Base-by-base conservation (phyloP, 345 rosid genomes). In the Cardamine chenopodiifolia region DNA sequence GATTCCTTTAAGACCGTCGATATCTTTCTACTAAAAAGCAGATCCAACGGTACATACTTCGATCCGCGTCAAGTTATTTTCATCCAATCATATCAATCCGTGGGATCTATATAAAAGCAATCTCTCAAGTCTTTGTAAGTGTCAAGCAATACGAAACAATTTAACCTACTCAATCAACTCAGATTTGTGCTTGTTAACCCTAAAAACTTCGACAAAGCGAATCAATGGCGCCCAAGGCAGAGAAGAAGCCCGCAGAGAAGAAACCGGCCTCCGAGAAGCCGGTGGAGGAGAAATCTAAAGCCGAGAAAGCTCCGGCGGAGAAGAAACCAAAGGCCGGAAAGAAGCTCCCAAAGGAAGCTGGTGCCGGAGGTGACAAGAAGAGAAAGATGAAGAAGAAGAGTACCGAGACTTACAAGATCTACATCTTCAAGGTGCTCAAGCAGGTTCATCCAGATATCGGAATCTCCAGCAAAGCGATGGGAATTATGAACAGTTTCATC, bases 291-390 rank as follows among this genome's bases (percentile, higher is more conserved):
- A 89, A 89, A 81, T 79, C 86, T 11, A 87, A 78, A 6, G 97
- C 82, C 4, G 97, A 89, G 84, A 91, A 91, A 65, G 85, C 91
- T 0, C 92, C 90, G n/a, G 96, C 93, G 0, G 97, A 89, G 87
- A 89, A 89, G 84, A 89, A 85, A 70, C 97, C 93, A 8, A 89
- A 89, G 81, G 97, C 97, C 61, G 93, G 96, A 0, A 91, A 91
- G 84, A 89, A 89, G 49, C 84, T 91, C 2, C 91, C 96, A 0
- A 91, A 91, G 71, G 97, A 91, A 8, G 88, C 86, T 4, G 85
- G 82, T 1, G 71, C 74, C 0, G 79, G 84, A 9, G 84, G 81
- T 0, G 95, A 91, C 68, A 91, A 89, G 85, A 91, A 86, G 87
- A 91, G 82, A 74, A 91, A 87, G 91, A 67, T 84, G 19, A 1